Conservation (phyloP, 2,329 filamentous ascomycete genomes). For the Lomentospora prolificans region DNA sequence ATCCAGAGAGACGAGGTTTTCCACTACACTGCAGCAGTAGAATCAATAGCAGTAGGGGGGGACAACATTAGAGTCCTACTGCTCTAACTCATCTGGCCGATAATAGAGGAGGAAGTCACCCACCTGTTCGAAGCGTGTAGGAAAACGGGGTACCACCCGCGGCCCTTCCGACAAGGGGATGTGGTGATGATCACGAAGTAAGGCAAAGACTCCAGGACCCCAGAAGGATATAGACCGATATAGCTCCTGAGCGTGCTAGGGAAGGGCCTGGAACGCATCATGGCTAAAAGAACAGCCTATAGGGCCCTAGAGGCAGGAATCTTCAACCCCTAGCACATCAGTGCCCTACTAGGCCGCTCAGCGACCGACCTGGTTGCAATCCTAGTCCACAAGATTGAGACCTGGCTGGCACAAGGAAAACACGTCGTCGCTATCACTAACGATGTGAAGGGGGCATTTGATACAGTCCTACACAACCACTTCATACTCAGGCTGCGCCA, state of each 20-base stretch:
- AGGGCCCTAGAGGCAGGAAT: background rate
- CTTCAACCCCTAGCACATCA: background rate
- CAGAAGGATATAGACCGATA: background rate
- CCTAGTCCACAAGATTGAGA: background rate
- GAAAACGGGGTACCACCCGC: background rate
- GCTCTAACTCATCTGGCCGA: background rate
- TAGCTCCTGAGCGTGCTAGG: background rate
- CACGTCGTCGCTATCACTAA: background rate
- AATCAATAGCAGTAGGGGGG: background rate
- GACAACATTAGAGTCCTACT: background rate
- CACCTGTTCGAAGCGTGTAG: background rate
- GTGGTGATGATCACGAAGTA: background rate
- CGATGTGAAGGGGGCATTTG: conserved; percentile 10
- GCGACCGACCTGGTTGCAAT: background rate
- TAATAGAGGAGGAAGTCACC: background rate
- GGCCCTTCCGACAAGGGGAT: background rate
- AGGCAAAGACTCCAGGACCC: background rate
- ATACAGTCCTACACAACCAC: conserved; percentile 6
- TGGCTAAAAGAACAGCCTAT: background rate
- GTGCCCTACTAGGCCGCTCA: background rate
- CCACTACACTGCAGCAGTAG: background rate
- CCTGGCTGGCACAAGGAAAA: background rate
- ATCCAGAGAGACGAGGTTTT: background rate
- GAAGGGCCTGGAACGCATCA: background rate
- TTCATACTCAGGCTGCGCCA: conserved; percentile 3